These are phyloP conservation scores for Singerocomus rubriflavus DNA, from an alignment of 1,284 basidiomycete genomes.

Conservation along the genomic window DNA sequence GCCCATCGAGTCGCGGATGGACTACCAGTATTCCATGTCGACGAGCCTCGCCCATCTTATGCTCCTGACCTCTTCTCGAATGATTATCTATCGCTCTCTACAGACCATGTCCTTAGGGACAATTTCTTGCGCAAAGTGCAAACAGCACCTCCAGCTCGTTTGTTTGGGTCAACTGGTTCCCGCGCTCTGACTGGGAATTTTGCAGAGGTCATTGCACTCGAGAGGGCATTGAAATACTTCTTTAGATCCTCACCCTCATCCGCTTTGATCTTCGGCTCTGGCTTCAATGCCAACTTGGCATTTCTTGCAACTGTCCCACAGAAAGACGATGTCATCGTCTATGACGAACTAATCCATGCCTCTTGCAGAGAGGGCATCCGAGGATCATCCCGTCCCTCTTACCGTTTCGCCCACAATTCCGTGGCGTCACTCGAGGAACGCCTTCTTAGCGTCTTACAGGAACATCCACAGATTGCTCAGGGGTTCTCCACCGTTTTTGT, in stretches of 20 bases:
- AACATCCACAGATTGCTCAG: conserved; percentile 19
- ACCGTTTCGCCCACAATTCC: conserved; percentile 49
- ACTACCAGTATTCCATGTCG: conserved; percentile 9
- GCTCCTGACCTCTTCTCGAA: conserved; percentile 53
- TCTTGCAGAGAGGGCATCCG: conserved; percentile 58
- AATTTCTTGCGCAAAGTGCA: conserved; percentile 35
- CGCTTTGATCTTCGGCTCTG: conserved; percentile 58
- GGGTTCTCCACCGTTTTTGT: conserved; percentile 42
- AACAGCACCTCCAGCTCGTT: conserved; percentile 17
- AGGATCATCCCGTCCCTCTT: conserved; percentile 30
- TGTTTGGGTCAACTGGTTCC: conserved; percentile 57
- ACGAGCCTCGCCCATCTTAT: conserved; percentile 36
- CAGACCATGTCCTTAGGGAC: conserved; percentile 33
- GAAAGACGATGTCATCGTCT: conserved; percentile 50
- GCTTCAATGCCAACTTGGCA: conserved; percentile 60
- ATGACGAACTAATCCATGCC: conserved; percentile 59
- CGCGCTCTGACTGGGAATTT: conserved; percentile 52
- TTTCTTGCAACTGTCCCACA: conserved; percentile 53
- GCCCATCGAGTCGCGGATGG: conserved; percentile 4
- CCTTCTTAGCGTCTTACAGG: conserved; percentile 28
- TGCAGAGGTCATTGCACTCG: conserved; percentile 14
- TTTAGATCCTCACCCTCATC: conserved; percentile 25
- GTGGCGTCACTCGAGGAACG: conserved; percentile 26
- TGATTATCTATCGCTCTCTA: conserved; percentile 58
- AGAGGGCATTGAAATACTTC: conserved; percentile 11